Evolutionary conservation across 768 basidiomycete genomes (phyloP), one percentile per base, ranked within the genome.

Genomic region (Podaxis pistillaris): DNA sequence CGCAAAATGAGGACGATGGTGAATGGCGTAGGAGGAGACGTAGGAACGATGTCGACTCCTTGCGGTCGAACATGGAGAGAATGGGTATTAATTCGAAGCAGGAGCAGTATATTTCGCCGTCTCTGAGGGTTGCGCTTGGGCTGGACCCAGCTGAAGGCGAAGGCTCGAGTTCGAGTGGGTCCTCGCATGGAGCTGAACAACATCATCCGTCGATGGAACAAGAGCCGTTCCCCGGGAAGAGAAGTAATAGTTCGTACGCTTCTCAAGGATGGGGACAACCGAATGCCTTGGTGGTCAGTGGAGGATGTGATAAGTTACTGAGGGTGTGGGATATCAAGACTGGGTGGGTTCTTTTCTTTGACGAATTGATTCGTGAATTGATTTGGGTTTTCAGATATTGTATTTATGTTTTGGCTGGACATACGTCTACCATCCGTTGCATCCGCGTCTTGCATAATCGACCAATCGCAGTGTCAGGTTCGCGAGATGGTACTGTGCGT

Each of bases 271-370:
- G 94, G 93, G 95, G 96, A 0, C 92, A 96, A 70, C 85, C 87
- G 1, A 85, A 86, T 54, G 79, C 93, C 6, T 77, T 97, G 4
- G 86, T 96, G 19, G 90, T 98, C 24, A 94, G 90, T 63, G 96
- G 93, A 1, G 96, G 95, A 4, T 97, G 96, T 68, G 96, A 99
- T 70, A 90, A 95, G 67, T 84, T 86, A 50, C 76, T 99, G n/a
- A 81, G 90, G 38, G 93, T 99, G 0, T 98, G 96, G 96, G 94
- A 97, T 70, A 85, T 90, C 6, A 81, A 84, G 56, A 86, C 91
- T 17, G 95, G 95, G 90, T 96, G 69, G 53, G 86, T 71, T 15
- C 56, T 19, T 22, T 47, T 28, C 19, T 2, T 22, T 24, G 36
- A 63, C 33, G 53, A 63, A 33, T 12, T 19, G 15, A 33, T 22